phyloP scores from a whole-genome alignment of 371 early-diverging fungal genomes.

The Coemansia sp. region DNA sequence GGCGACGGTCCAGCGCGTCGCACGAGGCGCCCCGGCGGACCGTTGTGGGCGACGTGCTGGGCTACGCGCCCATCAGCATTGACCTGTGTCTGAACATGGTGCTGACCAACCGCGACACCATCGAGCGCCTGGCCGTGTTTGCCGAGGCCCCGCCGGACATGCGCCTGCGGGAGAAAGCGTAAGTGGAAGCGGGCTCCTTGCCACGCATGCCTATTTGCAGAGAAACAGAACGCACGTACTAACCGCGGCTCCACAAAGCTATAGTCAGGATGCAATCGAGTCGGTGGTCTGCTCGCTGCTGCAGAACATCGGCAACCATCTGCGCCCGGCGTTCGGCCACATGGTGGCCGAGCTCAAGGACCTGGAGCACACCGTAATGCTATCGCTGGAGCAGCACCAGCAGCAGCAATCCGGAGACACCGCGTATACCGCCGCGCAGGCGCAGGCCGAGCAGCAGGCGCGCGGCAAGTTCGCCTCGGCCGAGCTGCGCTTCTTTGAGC shows the following conservation, averaged over 20 bases:
- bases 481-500: conserved; percentile 76
- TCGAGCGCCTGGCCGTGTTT: conserved; percentile 67
- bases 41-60: conserved; percentile 33
- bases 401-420: not conserved
- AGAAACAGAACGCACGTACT: too few species aligned
- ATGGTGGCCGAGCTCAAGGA: conserved; percentile 29
- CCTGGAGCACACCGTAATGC: conserved; percentile 30
- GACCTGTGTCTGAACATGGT: conserved; percentile 78
- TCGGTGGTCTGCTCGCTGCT: conserved; percentile 38
- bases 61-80: conserved; percentile 57
- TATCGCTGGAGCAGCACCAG: not conserved
- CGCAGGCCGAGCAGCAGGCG: conserved; percentile 23
- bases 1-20: conserved; percentile 9
- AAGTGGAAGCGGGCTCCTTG: conserved; percentile 18
- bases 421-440: conserved; percentile 15
- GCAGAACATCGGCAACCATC: conserved; percentile 36
- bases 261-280: conserved; percentile 36
- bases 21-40: conserved; percentile 7
- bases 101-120: conserved; percentile 76
- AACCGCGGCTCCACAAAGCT: too few species aligned
- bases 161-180: conserved; percentile 45
- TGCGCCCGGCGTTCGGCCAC: conserved; percentile 33
- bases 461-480: conserved; percentile 28
- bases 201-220: too few species aligned
- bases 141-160: conserved; percentile 49